Conservation (phyloP, 1,284 basidiomycete species). For the Microbotryum violaceum region DNA sequence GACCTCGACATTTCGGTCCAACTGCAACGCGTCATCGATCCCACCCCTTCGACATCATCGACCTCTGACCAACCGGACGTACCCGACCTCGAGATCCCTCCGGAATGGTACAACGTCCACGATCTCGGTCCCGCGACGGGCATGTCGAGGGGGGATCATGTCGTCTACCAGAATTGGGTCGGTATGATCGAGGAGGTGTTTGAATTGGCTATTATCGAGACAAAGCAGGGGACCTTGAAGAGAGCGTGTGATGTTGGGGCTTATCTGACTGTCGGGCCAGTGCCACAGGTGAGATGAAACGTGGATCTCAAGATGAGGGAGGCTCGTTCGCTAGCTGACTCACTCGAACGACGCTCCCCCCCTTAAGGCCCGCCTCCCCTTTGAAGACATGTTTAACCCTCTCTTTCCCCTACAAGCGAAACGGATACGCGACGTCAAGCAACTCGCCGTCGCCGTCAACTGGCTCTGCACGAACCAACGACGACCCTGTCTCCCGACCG, state of each 20-base stretch:
- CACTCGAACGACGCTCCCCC: not conserved
- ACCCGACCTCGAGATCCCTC: slow-evolving; percentile 45
- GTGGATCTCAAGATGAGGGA: slow-evolving; percentile 19
- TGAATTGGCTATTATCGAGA: slow-evolving; percentile 65
- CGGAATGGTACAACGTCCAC: slow-evolving; percentile 52
- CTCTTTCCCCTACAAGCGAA: slow-evolving; percentile 16
- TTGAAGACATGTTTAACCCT: slow-evolving; percentile 29
- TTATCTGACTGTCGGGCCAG: slow-evolving; percentile 16
- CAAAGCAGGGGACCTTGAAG: slow-evolving; percentile 52
- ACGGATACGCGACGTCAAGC: slow-evolving; percentile 58
- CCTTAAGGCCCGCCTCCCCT: not conserved
- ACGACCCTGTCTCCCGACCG: slow-evolving; percentile 51
- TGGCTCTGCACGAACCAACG: slow-evolving; percentile 83
- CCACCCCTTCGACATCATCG: slow-evolving; percentile 14
- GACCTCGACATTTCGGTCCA: slow-evolving; percentile 55
- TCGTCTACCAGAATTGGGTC: slow-evolving; percentile 76
- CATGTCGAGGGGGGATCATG: slow-evolving; percentile 61
- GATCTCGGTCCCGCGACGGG: slow-evolving; percentile 13
- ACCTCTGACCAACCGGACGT: too few species aligned
- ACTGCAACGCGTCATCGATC: slow-evolving; percentile 67
- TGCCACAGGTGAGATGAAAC: slow-evolving; percentile 45
- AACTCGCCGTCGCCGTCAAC: slow-evolving; percentile 68
- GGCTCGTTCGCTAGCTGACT: slow-evolving; percentile 17
- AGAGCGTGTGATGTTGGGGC: slow-evolving; percentile 54
- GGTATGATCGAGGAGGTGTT: slow-evolving; percentile 65